A percentile compares a stretch with the other conserved stretches of the same genome.
Conservation (phyloP, 352 stramenopile genomes). For the Phytopythium chamaehyphon region DNA sequence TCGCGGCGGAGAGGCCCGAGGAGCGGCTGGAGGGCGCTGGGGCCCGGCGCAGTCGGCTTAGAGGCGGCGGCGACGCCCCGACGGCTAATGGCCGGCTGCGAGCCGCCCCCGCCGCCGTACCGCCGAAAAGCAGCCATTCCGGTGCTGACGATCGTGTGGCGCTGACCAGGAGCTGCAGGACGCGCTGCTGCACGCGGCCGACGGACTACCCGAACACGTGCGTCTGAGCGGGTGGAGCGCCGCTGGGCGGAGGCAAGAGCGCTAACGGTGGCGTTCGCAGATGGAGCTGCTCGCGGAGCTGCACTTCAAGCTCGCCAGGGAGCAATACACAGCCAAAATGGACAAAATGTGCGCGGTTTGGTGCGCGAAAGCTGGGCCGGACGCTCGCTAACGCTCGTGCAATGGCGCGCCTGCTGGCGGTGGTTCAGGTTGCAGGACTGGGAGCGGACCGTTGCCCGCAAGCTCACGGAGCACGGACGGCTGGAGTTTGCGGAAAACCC, state of each 20-base stretch:
- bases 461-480: constrained; percentile 76
- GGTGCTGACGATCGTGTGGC: constrained; percentile 5
- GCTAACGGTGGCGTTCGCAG: constrained; percentile 21
- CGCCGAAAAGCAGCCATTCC: background rate
- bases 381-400: background rate
- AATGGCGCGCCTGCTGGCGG: background rate
- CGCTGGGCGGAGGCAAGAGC: background rate
- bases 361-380: background rate
- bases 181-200: constrained; percentile 43
- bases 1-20: background rate
- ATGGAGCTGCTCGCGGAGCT: constrained; percentile 69
- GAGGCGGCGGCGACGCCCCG: background rate
- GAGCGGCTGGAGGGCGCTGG: background rate
- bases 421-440: constrained; percentile 71
- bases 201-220: constrained; percentile 43
- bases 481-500: constrained; percentile 64
- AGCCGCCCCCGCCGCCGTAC: no score
- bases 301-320: constrained; percentile 75
- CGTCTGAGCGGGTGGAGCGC: constrained; percentile 4
- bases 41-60: background rate
- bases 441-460: constrained; percentile 68
- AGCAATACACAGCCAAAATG: constrained; percentile 71
- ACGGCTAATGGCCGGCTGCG: no score
- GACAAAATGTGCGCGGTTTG: constrained; percentile 62
- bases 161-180: constrained; percentile 55